These are phyloP conservation scores for Zizania palustris DNA, from an alignment of 202 grass and related monocot species.

Conservation along the genomic window DNA sequence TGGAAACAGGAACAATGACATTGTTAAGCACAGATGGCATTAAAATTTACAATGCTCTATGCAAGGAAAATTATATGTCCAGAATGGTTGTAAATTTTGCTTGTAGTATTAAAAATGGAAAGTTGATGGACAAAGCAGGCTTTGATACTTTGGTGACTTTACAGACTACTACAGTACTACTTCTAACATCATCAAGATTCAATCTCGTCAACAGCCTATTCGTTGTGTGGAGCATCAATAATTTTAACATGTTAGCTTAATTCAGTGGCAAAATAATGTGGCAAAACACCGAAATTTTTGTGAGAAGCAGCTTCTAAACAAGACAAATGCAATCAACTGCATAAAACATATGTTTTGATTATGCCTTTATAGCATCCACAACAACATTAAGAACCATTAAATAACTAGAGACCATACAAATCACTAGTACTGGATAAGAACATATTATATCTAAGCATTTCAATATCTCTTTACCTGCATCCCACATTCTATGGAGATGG, in stretches of 20 bases:
- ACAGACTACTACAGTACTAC: background rate
- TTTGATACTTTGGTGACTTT: conserved; percentile 10
- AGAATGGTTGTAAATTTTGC: conserved; percentile 4
- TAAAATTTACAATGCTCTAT: conserved; percentile 1
- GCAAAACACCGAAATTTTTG: background rate
- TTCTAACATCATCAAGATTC: conserved; percentile 21
- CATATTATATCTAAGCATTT: conserved; percentile 16
- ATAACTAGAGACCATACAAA: background rate
- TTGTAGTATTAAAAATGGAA: background rate
- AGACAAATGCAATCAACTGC: background rate
- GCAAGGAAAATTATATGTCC: background rate
- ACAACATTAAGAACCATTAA: conserved; percentile 11
- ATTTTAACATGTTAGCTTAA: conserved; percentile 29
- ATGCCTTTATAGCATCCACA: conserved; percentile 20
- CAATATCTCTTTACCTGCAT: conserved; percentile 76
- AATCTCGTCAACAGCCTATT: conserved; percentile 18
- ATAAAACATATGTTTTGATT: conserved; percentile 15
- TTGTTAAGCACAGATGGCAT: conserved; percentile 19
- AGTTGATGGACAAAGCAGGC: background rate
- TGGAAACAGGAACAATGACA: conserved; percentile 47
- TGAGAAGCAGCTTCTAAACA: background rate
- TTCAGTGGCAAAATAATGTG: background rate
- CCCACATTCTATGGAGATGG: conserved; percentile 95
- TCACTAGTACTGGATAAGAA: conserved; percentile 26
- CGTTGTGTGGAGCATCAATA: conserved; percentile 14